Evolutionary conservation across 2,329 filamentous ascomycete genomes (phyloP).

Genomic region (Fusarium coffeatum): DNA sequence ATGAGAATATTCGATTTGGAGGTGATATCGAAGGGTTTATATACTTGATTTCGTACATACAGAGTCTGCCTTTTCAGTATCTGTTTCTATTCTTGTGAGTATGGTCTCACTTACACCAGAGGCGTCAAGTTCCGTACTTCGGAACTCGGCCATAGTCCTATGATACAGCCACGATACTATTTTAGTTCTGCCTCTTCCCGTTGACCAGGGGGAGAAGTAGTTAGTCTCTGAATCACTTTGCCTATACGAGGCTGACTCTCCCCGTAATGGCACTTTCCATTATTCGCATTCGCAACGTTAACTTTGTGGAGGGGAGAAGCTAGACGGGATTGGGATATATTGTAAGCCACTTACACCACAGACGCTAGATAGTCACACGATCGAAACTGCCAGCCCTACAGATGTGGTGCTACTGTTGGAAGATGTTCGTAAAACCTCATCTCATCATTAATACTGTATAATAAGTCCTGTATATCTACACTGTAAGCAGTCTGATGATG

Average conservation of each 20-base stretch:
- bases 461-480: neutral
- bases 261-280: neutral
- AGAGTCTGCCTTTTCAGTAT: neutral
- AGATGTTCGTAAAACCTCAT: neutral
- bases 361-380: slow-evolving; percentile 24
- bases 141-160: slow-evolving; percentile 3
- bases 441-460: too few relatives aligned
- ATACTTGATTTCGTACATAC: neutral
- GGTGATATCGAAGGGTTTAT: slow-evolving; percentile 17
- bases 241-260: slow-evolving; percentile 24
- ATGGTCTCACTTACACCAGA: slow-evolving; percentile 25
- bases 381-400: slow-evolving; percentile 30
- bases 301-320: slow-evolving; percentile 6
- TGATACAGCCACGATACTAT: slow-evolving; percentile 4
- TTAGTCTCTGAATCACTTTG: neutral
- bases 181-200: neutral
- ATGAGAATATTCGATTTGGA: slow-evolving; percentile 3
- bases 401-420: neutral
- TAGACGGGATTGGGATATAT: slow-evolving; percentile 3
- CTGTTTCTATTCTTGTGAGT: slow-evolving; percentile 26
- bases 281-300: slow-evolving; percentile 12
- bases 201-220: neutral
- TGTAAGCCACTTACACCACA: slow-evolving; percentile 28
- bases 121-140: neutral
- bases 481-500: neutral